Evolutionary conservation across 2,329 filamentous ascomycete genomes (phyloP).

Genomic region (Drechslerella coelobrocha): DNA sequence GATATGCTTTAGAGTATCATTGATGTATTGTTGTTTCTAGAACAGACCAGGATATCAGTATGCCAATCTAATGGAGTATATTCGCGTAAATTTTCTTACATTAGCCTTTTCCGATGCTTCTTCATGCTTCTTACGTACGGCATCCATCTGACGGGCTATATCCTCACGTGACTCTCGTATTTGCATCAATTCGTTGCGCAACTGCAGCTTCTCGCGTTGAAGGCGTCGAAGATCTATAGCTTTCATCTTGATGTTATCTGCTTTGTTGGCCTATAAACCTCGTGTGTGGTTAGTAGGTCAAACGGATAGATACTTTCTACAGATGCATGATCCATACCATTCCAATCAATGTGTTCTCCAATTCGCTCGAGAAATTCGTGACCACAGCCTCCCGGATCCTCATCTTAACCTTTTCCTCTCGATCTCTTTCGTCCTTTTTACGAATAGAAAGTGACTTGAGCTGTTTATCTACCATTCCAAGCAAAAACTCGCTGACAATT

Average conservation of each 20-base stretch:
- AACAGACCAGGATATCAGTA: slow-evolving; percentile 4
- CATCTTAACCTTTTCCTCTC: slow-evolving; percentile 44
- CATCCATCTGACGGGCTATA: slow-evolving; percentile 54
- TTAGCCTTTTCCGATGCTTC: slow-evolving; percentile 50
- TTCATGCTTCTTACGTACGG: slow-evolving; percentile 52
- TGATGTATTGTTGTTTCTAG: slow-evolving; percentile 48
- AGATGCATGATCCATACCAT: slow-evolving; percentile 41
- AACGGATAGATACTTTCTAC: neutral
- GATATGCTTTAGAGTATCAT: slow-evolving; percentile 34
- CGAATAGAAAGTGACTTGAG: slow-evolving; percentile 33
- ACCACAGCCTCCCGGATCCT: slow-evolving; percentile 51
- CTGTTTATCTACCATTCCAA: slow-evolving; percentile 38
- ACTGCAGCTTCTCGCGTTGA: slow-evolving; percentile 50
- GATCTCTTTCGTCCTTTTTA: slow-evolving; percentile 34
- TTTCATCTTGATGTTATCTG: slow-evolving; percentile 49
- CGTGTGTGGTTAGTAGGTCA: neutral
- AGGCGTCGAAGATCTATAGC: slow-evolving; percentile 23
- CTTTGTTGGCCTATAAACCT: slow-evolving; percentile 29
- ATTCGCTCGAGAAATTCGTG: slow-evolving; percentile 52
- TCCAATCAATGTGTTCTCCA: slow-evolving; percentile 51
- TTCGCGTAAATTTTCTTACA: slow-evolving; percentile 34
- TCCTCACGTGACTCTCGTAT: slow-evolving; percentile 51
- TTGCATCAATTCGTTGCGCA: slow-evolving; percentile 51
- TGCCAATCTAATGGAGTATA: neutral
- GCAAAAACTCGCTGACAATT: slow-evolving; percentile 32